Conservation (phyloP, 495 filamentous ascomycete species). For the Podospora sp. region DNA sequence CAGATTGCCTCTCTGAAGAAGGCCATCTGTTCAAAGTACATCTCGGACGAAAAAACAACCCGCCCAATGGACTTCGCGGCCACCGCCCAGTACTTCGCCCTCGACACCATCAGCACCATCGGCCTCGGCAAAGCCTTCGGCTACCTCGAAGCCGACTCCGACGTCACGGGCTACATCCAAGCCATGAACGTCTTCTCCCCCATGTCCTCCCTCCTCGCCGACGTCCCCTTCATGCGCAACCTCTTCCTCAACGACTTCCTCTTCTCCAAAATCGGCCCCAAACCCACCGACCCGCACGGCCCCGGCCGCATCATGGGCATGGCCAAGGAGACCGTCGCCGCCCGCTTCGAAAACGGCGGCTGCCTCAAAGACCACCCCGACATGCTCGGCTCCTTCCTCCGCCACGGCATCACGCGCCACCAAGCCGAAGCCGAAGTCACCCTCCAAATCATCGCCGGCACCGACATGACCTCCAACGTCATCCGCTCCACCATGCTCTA, state of each 20-base stretch:
- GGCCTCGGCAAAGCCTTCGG: slow-evolving; percentile 57
- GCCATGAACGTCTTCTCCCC: slow-evolving; percentile 30
- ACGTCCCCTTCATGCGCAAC: not conserved
- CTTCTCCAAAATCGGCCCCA: not conserved
- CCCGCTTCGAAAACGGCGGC: slow-evolving; percentile 39
- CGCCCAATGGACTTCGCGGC: slow-evolving; percentile 43
- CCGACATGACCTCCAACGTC: slow-evolving; percentile 64
- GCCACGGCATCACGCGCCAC: slow-evolving; percentile 33
- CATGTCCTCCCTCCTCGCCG: not conserved
- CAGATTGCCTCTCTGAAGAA: not conserved
- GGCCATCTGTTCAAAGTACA: not conserved
- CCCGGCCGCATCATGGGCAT: not conserved
- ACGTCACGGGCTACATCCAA: slow-evolving; percentile 53
- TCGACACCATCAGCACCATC: slow-evolving; percentile 53
- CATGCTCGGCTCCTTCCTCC: slow-evolving; percentile 47
- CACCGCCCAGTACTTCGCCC: slow-evolving; percentile 50
- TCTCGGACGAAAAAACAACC: not conserved
- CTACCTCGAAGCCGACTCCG: slow-evolving; percentile 46
- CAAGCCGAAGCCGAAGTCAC: slow-evolving; percentile 43
- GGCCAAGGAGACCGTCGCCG: slow-evolving; percentile 30
- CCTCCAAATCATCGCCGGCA: slow-evolving; percentile 58
- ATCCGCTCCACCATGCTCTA: slow-evolving; percentile 58
- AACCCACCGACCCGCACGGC: not conserved
- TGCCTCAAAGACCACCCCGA: slow-evolving; percentile 31
- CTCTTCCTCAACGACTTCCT: not conserved